phyloP scores from a whole-genome alignment of 345 rosid genomes.

The Eucalyptus leucophloia region DNA sequence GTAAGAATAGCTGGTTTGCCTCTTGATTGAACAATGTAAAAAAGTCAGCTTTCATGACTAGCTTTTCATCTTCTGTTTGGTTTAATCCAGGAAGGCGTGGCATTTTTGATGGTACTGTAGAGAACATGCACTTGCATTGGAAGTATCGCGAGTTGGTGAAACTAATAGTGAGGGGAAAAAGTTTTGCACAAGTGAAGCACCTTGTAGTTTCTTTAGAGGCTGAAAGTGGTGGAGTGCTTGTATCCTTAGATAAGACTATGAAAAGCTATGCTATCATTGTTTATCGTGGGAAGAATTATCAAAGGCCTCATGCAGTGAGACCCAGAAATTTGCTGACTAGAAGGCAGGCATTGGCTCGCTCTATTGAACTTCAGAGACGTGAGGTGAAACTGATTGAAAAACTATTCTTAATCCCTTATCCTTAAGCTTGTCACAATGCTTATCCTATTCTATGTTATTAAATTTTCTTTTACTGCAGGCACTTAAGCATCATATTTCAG shows the following conservation, averaged over 20 bases:
- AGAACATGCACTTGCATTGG: slow-evolving; percentile 96
- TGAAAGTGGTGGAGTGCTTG: slow-evolving; percentile 87
- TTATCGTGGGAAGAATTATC: slow-evolving; percentile 89
- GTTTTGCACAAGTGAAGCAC: slow-evolving; percentile 61
- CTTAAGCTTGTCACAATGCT: not conserved
- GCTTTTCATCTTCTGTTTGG: not conserved
- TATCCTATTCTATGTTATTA: not conserved
- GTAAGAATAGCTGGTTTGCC: slow-evolving; percentile 28
- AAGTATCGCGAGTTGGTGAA: slow-evolving; percentile 85
- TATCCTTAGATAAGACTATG: slow-evolving; percentile 65
- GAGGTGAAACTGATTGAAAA: slow-evolving; percentile 31
- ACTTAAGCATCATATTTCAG: slow-evolving; percentile 57
- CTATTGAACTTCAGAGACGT: slow-evolving; percentile 87
- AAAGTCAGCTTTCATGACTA: not conserved
- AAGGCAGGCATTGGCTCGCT: slow-evolving; percentile 72
- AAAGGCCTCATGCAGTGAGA: slow-evolving; percentile 35
- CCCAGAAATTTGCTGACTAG: slow-evolving; percentile 65
- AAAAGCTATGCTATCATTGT: slow-evolving; percentile 69
- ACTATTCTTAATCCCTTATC: not conserved
- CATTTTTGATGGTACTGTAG: slow-evolving; percentile 73
- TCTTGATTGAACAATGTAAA: not conserved
- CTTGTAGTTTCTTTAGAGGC: slow-evolving; percentile 75
- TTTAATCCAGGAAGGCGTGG: slow-evolving; percentile 54
- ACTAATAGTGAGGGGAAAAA: slow-evolving; percentile 51
- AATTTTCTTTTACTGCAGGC: slow-evolving; percentile 42